phyloP scores from a whole-genome alignment of 331 rosid genomes.

The Prunus yedoensis region DNA sequence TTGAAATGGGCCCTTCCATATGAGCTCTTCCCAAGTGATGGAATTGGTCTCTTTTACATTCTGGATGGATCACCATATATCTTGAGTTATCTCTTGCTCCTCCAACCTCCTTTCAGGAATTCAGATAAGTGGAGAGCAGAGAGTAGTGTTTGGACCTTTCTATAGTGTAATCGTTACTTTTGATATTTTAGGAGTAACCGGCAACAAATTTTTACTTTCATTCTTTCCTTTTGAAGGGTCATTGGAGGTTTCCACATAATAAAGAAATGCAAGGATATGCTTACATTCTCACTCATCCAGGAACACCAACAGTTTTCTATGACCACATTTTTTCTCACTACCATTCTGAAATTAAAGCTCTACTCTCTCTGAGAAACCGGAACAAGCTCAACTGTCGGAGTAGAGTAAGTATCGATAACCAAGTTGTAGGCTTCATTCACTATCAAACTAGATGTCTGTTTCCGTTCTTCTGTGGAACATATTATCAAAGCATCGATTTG shows the following conservation, averaged over 20 bases:
- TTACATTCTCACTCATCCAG: constrained; percentile 94
- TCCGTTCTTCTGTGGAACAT: background rate
- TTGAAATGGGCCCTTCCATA: background rate
- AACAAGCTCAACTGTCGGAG: constrained; percentile 76
- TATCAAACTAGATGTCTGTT: background rate
- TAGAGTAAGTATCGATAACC: constrained; percentile 52
- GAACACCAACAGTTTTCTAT: constrained; percentile 85
- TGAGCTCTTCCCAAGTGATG: background rate
- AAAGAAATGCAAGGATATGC: constrained; percentile 99
- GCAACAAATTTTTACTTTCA: constrained; percentile 3
- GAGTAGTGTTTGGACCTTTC: background rate
- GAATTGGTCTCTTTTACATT: background rate
- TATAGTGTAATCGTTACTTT: constrained; percentile 6
- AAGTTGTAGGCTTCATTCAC: background rate
- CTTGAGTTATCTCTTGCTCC: background rate
- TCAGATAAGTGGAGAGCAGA: background rate
- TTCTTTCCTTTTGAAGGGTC: constrained; percentile 68
- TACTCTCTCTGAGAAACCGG: constrained; percentile 65
- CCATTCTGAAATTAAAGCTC: constrained; percentile 52
- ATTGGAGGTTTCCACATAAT: constrained; percentile 90
- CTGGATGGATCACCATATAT: background rate
- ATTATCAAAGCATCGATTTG: no score
- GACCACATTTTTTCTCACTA: constrained; percentile 85
- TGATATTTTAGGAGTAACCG: background rate
- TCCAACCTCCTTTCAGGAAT: background rate